Evolutionary conservation across 768 basidiomycete genomes (phyloP).

Genomic region (Coprinopsis marcescibilis): DNA sequence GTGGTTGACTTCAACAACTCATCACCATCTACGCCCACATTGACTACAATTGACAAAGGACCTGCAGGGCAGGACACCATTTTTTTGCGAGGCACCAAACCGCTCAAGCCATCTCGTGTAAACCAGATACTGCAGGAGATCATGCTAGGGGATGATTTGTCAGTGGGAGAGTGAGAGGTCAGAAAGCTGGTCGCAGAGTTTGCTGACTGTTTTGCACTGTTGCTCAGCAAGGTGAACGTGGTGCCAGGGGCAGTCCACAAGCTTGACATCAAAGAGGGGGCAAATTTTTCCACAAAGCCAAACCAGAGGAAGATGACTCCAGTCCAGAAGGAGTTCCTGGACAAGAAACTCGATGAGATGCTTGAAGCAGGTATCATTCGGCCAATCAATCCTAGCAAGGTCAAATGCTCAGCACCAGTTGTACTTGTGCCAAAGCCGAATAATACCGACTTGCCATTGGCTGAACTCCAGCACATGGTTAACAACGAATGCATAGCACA

Average conservation of each 20-base stretch:
- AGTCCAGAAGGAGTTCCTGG: slow-evolving; percentile 24
- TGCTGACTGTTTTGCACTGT: slow-evolving; percentile 34
- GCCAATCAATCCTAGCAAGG: slow-evolving; percentile 20
- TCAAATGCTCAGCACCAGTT: slow-evolving; percentile 27
- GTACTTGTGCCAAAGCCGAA: slow-evolving; percentile 33
- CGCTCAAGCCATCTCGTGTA: slow-evolving; percentile 20
- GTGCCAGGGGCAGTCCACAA: slow-evolving; percentile 26
- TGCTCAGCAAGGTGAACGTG: slow-evolving; percentile 27
- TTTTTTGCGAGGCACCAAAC: slow-evolving; percentile 18
- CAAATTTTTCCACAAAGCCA: slow-evolving; percentile 23
- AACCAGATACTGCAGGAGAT: slow-evolving; percentile 16
- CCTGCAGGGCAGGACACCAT: no score
- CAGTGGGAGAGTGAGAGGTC: slow-evolving; percentile 17
- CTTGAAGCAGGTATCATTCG: slow-evolving; percentile 27
- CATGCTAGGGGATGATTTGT: slow-evolving; percentile 25
- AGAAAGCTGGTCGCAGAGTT: slow-evolving; percentile 19
- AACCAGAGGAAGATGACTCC: slow-evolving; percentile 23
- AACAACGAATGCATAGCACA: slow-evolving; percentile 28
- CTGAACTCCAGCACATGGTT: slow-evolving; percentile 25
- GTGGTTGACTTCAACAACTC: no score
- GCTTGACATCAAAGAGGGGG: slow-evolving; percentile 25
- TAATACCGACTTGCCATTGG: slow-evolving; percentile 21
- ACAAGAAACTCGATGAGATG: slow-evolving; percentile 28
- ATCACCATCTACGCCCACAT: no score
- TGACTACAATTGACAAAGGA: no score